Conservation (phyloP, 129 eudicot species). For the Smallanthus sonchifolius region DNA sequence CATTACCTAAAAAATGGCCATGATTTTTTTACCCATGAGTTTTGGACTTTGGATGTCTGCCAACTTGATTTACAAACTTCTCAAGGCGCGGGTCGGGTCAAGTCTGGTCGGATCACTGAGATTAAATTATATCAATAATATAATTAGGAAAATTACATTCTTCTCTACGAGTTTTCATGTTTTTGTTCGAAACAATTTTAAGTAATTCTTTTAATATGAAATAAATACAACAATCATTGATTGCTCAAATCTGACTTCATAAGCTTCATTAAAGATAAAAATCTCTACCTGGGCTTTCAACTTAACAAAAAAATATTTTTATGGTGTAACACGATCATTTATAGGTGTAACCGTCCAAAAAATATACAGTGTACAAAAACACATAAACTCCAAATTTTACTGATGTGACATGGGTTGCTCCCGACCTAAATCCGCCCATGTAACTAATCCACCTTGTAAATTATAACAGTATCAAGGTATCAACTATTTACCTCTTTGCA, state of each 20-base stretch:
- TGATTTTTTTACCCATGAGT: background rate
- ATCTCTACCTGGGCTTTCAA: background rate
- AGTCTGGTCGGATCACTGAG: background rate
- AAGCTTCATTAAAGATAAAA: no score
- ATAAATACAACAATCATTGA: background rate
- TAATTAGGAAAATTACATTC: background rate
- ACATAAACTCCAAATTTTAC: background rate
- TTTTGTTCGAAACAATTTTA: background rate
- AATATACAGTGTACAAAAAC: background rate
- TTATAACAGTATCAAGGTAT: background rate
- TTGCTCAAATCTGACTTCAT: background rate
- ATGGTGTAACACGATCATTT: no score
- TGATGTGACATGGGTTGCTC: background rate
- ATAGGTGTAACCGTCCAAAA: background rate
- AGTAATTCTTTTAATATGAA: background rate
- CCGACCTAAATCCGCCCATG: background rate
- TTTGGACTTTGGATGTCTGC: background rate
- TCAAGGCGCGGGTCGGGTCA: background rate
- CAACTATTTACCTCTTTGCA: slow-evolving; percentile 1
- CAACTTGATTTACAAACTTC: background rate
- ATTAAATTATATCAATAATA: background rate
- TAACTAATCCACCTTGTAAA: background rate
- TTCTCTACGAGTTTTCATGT: background rate
- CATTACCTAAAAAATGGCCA: background rate
- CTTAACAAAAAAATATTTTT: background rate